A percentile compares a stretch with the other conserved stretches of the same genome.
phyloP scores from a whole-genome alignment of 306 rosid species.

The Ceratonia siliqua region DNA sequence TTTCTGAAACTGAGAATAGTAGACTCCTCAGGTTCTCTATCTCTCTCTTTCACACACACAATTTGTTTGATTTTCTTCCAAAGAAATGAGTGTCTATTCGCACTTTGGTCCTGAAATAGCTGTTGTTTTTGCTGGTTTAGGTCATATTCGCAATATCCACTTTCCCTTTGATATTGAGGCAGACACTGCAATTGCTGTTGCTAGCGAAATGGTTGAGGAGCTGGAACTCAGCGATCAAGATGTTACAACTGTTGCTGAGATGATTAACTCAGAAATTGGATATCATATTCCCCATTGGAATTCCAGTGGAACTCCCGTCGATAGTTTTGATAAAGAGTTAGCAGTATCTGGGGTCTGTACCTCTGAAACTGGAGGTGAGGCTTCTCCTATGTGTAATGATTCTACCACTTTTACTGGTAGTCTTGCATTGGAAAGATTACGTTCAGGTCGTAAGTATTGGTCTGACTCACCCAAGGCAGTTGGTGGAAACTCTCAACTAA shows the following conservation, averaged over 20 bases:
- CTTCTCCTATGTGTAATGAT: conserved; percentile 49
- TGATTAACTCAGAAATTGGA: conserved; percentile 74
- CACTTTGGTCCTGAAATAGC: conserved; percentile 23
- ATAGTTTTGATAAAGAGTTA: conserved; percentile 36
- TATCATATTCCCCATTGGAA: conserved; percentile 69
- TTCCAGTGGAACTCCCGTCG: conserved; percentile 35
- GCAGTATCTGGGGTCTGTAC: conserved; percentile 36
- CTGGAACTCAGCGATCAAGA: conserved; percentile 91
- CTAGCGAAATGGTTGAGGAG: conserved; percentile 96
- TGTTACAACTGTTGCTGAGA: conserved; percentile 80
- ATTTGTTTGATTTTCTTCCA: not conserved
- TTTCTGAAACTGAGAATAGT: conserved; percentile 81
- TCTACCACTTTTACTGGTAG: conserved; percentile 31
- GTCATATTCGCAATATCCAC: conserved; percentile 84
- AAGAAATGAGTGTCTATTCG: not conserved
- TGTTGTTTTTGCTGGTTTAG: conserved; percentile 42
- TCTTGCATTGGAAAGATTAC: conserved; percentile 73
- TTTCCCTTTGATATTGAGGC: conserved; percentile 84
- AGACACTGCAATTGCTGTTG: conserved; percentile 87
- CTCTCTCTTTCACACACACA: not conserved
- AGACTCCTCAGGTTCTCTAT: conserved; percentile 69
- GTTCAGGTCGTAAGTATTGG: conserved; percentile 95
- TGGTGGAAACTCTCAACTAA: conserved; percentile 57
- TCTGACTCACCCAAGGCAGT: conserved; percentile 75
- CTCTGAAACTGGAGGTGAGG: conserved; percentile 48